A percentile compares a stretch with the other conserved stretches of the same genome.
Conservation (phyloP, 306 rosid genomes). For the Benincasa hispida region DNA sequence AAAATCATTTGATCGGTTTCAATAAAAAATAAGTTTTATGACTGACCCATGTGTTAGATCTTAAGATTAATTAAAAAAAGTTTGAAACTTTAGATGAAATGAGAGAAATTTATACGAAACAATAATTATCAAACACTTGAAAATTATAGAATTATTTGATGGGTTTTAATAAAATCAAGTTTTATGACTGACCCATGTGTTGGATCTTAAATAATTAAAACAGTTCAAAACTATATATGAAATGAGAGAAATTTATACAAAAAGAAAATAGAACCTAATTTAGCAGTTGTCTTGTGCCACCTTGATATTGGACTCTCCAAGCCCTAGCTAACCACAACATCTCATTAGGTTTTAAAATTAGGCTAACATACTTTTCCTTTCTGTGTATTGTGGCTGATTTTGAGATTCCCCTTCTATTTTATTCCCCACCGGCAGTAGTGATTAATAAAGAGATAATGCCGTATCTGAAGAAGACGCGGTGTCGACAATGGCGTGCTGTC, state of each 20-base stretch:
- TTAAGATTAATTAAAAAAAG: too few relatives aligned
- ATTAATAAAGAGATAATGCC: constrained; percentile 54
- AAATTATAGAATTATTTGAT: too few relatives aligned
- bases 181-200: too few relatives aligned
- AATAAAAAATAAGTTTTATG: too few relatives aligned
- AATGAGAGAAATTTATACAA: too few relatives aligned
- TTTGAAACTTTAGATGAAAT: too few relatives aligned
- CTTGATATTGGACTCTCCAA: constrained; percentile 72
- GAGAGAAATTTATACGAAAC: not conserved
- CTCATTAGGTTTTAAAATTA: constrained; percentile 93
- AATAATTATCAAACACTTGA: too few relatives aligned
- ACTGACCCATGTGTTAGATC: too few relatives aligned
- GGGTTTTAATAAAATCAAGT: too few relatives aligned
- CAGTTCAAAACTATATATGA: too few relatives aligned
- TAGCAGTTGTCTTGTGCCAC: constrained; percentile 8
- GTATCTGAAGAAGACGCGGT: constrained; percentile 67
- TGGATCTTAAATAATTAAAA: too few relatives aligned
- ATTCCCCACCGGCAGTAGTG: constrained; percentile 35
- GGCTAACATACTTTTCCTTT: constrained; percentile 89
- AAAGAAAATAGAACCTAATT: constrained; percentile 8
- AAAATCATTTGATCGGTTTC: too few relatives aligned
- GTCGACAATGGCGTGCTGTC: not conserved
- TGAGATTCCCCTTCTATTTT: constrained; percentile 39
- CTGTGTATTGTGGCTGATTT: constrained; percentile 52
- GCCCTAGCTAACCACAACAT: constrained; percentile 90